Evolutionary conservation across 768 basidiomycete species (phyloP).

Genomic region (Floccularia luteovirens): DNA sequence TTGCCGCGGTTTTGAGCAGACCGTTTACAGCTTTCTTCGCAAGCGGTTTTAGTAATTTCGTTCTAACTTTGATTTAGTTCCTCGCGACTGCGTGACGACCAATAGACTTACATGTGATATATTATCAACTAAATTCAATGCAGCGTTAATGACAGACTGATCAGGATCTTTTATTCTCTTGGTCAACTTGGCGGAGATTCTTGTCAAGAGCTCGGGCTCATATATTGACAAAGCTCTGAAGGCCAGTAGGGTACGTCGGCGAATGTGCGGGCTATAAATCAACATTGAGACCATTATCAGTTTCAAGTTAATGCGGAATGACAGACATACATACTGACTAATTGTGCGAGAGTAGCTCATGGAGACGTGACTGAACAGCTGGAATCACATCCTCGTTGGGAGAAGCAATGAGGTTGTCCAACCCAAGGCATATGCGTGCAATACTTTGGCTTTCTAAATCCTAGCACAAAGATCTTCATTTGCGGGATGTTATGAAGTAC

Average conservation of each 20-base stretch:
- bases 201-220: constrained; percentile 37
- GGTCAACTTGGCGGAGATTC: constrained; percentile 27
- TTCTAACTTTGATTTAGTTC: not conserved
- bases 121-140: constrained; percentile 17
- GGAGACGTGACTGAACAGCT: constrained; percentile 61
- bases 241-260: constrained; percentile 54
- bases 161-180: constrained; percentile 37
- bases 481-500: not conserved
- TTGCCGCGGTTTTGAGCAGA: not conserved
- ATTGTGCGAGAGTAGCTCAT: constrained; percentile 60
- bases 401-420: constrained; percentile 57
- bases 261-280: constrained; percentile 42
- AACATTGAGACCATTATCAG: constrained; percentile 8
- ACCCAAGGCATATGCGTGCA: constrained; percentile 59
- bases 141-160: constrained; percentile 34
- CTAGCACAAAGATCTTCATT: constrained; percentile 23
- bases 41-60: not conserved
- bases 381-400: constrained; percentile 67
- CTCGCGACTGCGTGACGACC: not conserved
- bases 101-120: not conserved
- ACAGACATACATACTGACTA: constrained; percentile 53
- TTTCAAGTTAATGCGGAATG: constrained; percentile 5
- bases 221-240: constrained; percentile 42
- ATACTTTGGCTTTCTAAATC: constrained; percentile 59
- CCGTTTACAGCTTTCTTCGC: not conserved